Evolutionary conservation across 352 stramenopile genomes (phyloP).

Genomic region (Phytophthora hibernalis): DNA sequence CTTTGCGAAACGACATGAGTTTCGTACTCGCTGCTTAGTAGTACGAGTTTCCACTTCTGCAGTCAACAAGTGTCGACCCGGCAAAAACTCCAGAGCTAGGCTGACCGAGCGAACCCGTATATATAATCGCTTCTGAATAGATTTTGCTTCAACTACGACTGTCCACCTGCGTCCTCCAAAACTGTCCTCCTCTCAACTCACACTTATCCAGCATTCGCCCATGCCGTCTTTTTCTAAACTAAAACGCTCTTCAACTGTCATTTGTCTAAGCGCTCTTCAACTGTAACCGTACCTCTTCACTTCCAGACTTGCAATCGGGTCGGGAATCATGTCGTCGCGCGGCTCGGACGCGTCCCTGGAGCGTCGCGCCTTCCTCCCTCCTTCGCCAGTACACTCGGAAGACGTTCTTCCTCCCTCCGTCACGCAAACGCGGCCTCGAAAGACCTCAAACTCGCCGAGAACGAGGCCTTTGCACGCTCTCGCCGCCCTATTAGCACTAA

Average conservation of each 20-base stretch:
- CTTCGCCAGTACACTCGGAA: slow-evolving; percentile 18
- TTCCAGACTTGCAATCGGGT: background rate
- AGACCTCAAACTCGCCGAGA: background rate
- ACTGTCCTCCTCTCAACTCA: background rate
- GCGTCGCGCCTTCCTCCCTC: slow-evolving; percentile 31
- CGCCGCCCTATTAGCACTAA: slow-evolving; percentile 17
- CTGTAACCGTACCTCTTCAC: background rate
- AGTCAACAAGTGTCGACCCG: slow-evolving; percentile 4
- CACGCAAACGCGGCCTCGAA: slow-evolving; percentile 24
- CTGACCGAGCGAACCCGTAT: slow-evolving; percentile 31
- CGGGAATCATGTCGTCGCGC: slow-evolving; percentile 12
- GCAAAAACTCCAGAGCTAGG: slow-evolving; percentile 7
- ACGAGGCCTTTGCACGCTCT: slow-evolving; percentile 20
- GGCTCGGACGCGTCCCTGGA: slow-evolving; percentile 26
- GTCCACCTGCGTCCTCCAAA: background rate
- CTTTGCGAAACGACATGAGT: no score
- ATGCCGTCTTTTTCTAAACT: background rate
- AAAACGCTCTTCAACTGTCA: slow-evolving; percentile 8
- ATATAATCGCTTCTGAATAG: slow-evolving; percentile 49
- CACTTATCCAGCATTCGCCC: slow-evolving; percentile 9
- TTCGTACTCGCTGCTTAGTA: background rate
- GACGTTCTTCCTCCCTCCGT: background rate
- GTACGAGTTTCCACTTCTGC: background rate
- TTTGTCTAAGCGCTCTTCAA: slow-evolving; percentile 3
- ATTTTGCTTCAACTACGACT: slow-evolving; percentile 32